Evolutionary conservation across 345 rosid genomes (phyloP).

Genomic region (Ailanthus altissimus): DNA sequence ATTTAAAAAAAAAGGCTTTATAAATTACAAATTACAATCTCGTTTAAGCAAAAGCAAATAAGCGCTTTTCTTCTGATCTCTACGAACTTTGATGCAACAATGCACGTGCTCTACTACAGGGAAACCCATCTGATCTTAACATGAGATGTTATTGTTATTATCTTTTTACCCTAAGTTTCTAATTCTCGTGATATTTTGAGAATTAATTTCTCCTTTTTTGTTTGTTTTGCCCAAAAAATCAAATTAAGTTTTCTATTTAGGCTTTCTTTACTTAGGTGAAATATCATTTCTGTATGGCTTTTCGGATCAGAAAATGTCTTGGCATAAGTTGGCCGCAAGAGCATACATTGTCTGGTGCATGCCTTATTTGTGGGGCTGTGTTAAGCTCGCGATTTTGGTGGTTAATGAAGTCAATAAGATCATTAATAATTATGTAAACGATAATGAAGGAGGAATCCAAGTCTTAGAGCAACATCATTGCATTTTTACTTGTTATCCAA

Average conservation of each 20-base stretch:
- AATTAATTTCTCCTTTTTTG: constrained; percentile 2
- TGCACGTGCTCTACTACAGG: constrained; percentile 48
- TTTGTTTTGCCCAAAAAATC: constrained; percentile 12
- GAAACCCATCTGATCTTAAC: constrained; percentile 16
- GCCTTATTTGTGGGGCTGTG: constrained; percentile 16
- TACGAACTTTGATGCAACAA: constrained; percentile 49
- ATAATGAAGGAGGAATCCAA: neutral
- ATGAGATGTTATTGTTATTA: neutral
- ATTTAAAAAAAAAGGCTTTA: constrained; percentile 22
- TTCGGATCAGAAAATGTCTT: constrained; percentile 16
- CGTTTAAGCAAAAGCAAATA: no score
- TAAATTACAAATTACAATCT: no score
- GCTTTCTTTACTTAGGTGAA: neutral
- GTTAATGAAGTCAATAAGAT: neutral
- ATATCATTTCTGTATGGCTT: neutral
- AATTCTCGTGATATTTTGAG: constrained; percentile 21
- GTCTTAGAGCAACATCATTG: constrained; percentile 25
- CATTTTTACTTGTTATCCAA: constrained; percentile 5
- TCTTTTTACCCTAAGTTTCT: neutral
- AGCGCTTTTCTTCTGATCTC: constrained; percentile 31
- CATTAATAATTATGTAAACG: neutral
- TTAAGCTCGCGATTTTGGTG: neutral
- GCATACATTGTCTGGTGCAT: constrained; percentile 24
- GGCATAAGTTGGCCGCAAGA: constrained; percentile 33
- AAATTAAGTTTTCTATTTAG: neutral